Evolutionary conservation across 805 yeast genomes (phyloP), one percentile per base, ranked within the genome.

Genomic region (Spathaspora sp.): DNA sequence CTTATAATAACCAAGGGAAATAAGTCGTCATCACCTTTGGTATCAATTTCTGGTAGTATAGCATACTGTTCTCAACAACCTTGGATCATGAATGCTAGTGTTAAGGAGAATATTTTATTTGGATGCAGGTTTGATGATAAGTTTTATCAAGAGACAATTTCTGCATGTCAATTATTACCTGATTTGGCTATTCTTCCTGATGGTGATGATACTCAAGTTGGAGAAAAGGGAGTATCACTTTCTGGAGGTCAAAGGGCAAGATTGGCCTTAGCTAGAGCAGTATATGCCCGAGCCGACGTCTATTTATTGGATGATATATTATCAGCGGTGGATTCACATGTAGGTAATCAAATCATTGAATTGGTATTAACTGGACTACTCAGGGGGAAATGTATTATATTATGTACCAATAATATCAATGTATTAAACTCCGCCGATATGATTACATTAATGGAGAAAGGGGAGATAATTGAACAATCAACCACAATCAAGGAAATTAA

Each of bases 281-380:
- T 85, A 4, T 85, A 85, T 60, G 68, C 87, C 0, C 68, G 83
- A 49, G 75, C 79, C 1, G 87, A 84, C 64, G 70, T 84, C 6
- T 78, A 80, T 52, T 61, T 85, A 40, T 57, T 85, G 49, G 91
- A 85, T 67, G 91, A 85, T 61, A 75, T 85, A 23, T 68, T 85
- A 51, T 79, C 86, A 56, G 90, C 90, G 1, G 91, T 85, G 17
- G 91, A 85, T 68, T 82, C 87, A 2, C 85, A 85, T 61, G 91
- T 85, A 47, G 82, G 86, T 44, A 77, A 72, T 54, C 77, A 75
- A 49, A 78, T 83, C 49, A 76, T 80, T 55, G 70, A 78, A 5
- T 59, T 74, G 39, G 86, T 83, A 14, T 58, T 69, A 48, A 60
- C 59, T 42, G 87, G 87, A 23, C 56, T 84, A 12, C 66, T 84